Percentiles rank a stretch among this genome's conserved stretches.
Evolutionary conservation across 352 stramenopile species (phyloP).

Genomic region (Thalassiosira mediterranea): DNA sequence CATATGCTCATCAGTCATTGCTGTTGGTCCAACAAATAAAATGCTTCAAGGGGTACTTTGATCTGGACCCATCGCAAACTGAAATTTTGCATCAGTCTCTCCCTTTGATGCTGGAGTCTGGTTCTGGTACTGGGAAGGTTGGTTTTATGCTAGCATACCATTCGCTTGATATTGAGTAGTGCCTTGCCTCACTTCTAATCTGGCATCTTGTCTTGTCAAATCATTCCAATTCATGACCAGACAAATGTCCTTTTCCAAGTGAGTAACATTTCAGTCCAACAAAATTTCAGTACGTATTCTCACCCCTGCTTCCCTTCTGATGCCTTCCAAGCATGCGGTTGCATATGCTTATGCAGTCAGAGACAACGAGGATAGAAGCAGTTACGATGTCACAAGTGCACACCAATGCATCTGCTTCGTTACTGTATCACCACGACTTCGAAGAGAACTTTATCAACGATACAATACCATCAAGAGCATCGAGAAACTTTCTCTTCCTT

Average conservation of each 20-base stretch:
- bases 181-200: too few species aligned
- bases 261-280: constrained; percentile 7
- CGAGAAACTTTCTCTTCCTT: constrained; percentile 30
- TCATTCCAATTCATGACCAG: constrained; percentile 8
- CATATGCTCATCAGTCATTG: too few species aligned
- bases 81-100: constrained; percentile 14
- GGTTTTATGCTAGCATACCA: constrained; percentile 3
- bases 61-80: constrained; percentile 49
- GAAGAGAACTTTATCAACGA: constrained; percentile 35
- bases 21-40: too few species aligned
- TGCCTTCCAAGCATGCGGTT: constrained; percentile 25
- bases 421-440: constrained; percentile 50
- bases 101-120: constrained; percentile 49
- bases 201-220: too few species aligned
- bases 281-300: constrained; percentile 6
- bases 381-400: too few species aligned
- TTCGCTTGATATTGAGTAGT: background rate
- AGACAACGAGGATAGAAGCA: background rate
- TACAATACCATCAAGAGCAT: constrained; percentile 43
- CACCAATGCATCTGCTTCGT: constrained; percentile 52
- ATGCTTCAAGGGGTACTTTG: constrained; percentile 34
- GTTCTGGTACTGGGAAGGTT: constrained; percentile 51
- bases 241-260: constrained; percentile 33
- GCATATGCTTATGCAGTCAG: constrained; percentile 29
- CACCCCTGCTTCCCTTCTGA: background rate